Percentiles rank a stretch among this genome's conserved stretches.
Evolutionary conservation across 768 basidiomycete genomes (phyloP).

Genomic region (Daedalea quercina): DNA sequence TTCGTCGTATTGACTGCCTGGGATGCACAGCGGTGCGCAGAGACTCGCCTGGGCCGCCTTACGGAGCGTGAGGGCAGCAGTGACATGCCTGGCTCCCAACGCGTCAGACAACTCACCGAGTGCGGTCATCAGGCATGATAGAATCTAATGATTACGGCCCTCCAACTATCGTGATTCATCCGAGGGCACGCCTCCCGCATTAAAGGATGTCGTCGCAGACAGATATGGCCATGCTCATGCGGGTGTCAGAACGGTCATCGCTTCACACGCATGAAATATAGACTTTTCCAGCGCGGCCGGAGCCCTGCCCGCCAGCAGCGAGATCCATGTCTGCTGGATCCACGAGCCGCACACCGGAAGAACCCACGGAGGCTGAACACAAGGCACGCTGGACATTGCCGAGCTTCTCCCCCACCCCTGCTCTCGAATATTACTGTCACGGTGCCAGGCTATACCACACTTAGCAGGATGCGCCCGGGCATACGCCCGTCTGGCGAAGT

Average conservation of each 20-base stretch:
- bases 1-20: neutral
- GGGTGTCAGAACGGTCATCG: neutral
- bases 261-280: neutral
- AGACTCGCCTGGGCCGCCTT: neutral
- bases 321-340: neutral
- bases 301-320: neutral
- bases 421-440: neutral
- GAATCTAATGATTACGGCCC: conserved; percentile 1
- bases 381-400: conserved; percentile 4
- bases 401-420: neutral
- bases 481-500: neutral
- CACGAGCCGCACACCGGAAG: neutral
- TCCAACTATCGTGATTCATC: neutral
- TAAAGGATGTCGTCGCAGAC: neutral
- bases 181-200: neutral
- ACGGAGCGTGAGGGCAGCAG: neutral
- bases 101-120: neutral
- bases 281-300: neutral
- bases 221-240: neutral
- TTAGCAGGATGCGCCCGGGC: neutral
- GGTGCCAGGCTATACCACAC: neutral
- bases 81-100: neutral
- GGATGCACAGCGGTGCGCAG: neutral
- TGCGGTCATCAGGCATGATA: neutral
- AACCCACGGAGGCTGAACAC: neutral